A percentile compares a stretch with the other conserved stretches of the same genome.
Conservation (phyloP, 2,329 filamentous ascomycete genomes). For the Cordyceps javanica region DNA sequence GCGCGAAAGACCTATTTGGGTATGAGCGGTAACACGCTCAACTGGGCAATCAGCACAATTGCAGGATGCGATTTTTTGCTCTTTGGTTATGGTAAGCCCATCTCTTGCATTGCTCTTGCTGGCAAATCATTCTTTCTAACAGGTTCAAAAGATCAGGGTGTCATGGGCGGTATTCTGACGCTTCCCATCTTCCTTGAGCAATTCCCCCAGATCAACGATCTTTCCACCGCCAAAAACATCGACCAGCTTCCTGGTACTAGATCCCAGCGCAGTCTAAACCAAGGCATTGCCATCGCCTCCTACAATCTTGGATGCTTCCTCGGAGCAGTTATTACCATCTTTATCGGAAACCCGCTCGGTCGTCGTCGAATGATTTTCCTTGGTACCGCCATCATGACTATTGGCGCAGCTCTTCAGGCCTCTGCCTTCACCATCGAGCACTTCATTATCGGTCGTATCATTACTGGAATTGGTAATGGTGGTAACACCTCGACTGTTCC, state of each 20-base stretch:
- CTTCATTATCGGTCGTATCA: constrained; percentile 52
- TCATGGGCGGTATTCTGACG: constrained; percentile 70
- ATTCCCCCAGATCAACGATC: constrained; percentile 45
- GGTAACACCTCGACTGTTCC: constrained; percentile 51
- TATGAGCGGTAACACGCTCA: constrained; percentile 58
- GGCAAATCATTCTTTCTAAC: constrained; percentile 4
- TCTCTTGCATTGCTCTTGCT: background rate
- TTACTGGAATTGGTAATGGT: constrained; percentile 54
- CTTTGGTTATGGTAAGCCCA: constrained; percentile 45
- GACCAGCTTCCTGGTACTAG: constrained; percentile 20
- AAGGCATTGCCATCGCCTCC: constrained; percentile 48
- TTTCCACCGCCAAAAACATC: constrained; percentile 25
- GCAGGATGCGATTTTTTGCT: constrained; percentile 68
- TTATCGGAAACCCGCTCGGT: constrained; percentile 58
- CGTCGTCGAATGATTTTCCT: constrained; percentile 54
- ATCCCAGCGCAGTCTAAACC: constrained; percentile 42
- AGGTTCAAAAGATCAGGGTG: constrained; percentile 59
- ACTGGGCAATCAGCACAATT: constrained; percentile 63
- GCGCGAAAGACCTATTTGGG: constrained; percentile 50
- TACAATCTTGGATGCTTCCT: constrained; percentile 58
- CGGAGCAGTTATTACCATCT: constrained; percentile 59
- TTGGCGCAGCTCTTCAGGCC: constrained; percentile 55
- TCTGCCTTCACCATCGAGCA: constrained; percentile 48
- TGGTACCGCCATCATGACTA: constrained; percentile 49
- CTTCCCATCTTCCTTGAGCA: constrained; percentile 53